Conservation (phyloP, 2,329 filamentous ascomycete species). For the Monosporascus sp. region DNA sequence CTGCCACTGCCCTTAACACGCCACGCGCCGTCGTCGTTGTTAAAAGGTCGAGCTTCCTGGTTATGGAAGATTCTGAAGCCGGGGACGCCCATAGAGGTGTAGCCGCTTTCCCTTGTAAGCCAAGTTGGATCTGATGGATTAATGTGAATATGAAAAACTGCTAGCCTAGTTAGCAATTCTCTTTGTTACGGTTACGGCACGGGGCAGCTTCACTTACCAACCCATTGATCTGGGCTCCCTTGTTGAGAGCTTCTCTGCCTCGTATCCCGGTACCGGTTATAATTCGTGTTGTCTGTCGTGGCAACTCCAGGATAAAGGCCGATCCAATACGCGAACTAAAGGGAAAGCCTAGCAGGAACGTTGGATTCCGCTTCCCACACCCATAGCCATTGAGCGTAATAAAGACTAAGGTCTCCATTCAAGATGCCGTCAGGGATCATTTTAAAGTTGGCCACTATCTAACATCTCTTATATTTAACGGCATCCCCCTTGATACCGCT, state of each 20-base stretch:
- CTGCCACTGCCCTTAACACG: not conserved
- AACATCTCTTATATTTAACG: not conserved
- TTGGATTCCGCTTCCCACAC: not conserved
- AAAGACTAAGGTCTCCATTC: not conserved
- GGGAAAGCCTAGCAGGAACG: not conserved
- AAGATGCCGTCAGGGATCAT: not conserved
- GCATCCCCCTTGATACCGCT: not conserved
- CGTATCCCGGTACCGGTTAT: not conserved
- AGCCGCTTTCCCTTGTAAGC: not conserved
- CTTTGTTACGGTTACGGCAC: not conserved
- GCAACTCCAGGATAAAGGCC: not conserved
- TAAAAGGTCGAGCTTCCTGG: not conserved
- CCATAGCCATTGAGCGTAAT: not conserved
- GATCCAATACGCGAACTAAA: not conserved
- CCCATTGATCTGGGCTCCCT: not conserved
- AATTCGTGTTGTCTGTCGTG: not conserved
- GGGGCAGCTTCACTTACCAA: not conserved
- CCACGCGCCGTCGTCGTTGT: not conserved
- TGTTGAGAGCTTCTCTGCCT: not conserved
- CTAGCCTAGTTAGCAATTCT: not conserved
- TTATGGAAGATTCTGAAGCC: not conserved
- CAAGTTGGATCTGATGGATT: not conserved
- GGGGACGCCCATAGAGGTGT: not conserved
- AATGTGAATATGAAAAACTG: not conserved
- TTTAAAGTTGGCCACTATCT: not conserved